Percentiles rank a stretch among this genome's conserved stretches.
Evolutionary conservation across 2,329 filamentous ascomycete species (phyloP).

Genomic region (Diaporthe citrichinensis): DNA sequence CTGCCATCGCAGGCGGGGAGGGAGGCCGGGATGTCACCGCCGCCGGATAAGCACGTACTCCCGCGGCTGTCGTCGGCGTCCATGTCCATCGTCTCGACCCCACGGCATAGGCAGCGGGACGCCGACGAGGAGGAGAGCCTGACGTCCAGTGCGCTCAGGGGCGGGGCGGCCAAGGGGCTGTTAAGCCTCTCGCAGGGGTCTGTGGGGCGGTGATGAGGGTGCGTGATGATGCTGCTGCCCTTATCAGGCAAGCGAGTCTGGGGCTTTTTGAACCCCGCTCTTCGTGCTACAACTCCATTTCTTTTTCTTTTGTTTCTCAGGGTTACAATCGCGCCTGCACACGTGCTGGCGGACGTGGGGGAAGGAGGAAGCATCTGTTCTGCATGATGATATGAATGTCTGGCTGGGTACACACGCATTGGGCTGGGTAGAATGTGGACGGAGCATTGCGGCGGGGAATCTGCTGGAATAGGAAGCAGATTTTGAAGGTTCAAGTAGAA

Average conservation of each 20-base stretch:
- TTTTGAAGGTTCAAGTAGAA: background rate
- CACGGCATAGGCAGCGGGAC: slow-evolving; percentile 44
- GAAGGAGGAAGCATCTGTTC: slow-evolving; percentile 5
- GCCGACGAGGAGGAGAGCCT: slow-evolving; percentile 51
- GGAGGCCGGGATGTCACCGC: slow-evolving; percentile 24
- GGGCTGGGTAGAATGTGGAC: background rate
- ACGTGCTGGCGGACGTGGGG: background rate
- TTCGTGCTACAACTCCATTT: background rate
- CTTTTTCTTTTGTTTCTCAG: background rate
- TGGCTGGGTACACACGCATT: slow-evolving; percentile 22
- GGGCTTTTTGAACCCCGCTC: background rate
- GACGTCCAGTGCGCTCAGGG: slow-evolving; percentile 62
- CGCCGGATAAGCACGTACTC: slow-evolving; percentile 43
- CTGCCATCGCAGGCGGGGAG: slow-evolving; percentile 2
- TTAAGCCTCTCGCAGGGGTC: slow-evolving; percentile 57
- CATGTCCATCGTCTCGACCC: slow-evolving; percentile 34
- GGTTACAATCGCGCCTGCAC: slow-evolving; percentile 9
- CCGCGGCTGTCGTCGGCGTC: slow-evolving; percentile 39
- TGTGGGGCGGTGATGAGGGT: background rate
- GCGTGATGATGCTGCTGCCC: background rate
- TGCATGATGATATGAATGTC: slow-evolving; percentile 20
- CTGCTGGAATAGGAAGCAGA: background rate
- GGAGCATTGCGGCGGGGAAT: background rate
- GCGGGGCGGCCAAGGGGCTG: slow-evolving; percentile 66
- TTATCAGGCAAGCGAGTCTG: background rate